These are phyloP conservation scores for Coffea humblotiana DNA, from an alignment of 305 asterid species.

Conservation along the genomic window DNA sequence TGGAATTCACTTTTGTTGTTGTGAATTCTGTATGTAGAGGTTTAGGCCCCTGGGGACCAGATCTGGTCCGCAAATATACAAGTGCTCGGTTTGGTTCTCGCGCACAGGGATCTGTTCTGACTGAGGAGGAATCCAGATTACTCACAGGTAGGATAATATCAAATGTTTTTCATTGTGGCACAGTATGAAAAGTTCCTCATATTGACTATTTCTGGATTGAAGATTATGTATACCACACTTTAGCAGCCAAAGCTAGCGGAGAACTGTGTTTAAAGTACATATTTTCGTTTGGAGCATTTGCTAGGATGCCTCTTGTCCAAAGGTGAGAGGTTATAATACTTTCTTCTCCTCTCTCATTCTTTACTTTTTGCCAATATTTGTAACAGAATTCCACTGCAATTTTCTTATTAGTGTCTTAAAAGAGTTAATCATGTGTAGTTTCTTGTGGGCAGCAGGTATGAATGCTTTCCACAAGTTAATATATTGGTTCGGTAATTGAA, in stretches of 20 bases:
- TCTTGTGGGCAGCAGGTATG: neutral
- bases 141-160: constrained; percentile 52
- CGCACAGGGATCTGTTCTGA: constrained; percentile 48
- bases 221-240: constrained; percentile 79
- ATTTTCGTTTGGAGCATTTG: constrained; percentile 80
- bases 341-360: neutral
- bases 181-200: constrained; percentile 22
- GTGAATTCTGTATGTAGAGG: constrained; percentile 47
- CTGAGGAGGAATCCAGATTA: constrained; percentile 61
- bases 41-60: constrained; percentile 85
- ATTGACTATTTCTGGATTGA: constrained; percentile 18
- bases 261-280: constrained; percentile 75
- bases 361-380: neutral
- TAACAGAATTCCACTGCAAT: neutral
- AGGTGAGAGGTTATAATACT: constrained; percentile 39
- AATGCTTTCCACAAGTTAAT: neutral
- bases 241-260: constrained; percentile 83
- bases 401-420: neutral
- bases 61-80: constrained; percentile 65
- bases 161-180: constrained; percentile 13
- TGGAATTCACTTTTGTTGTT: constrained; percentile 4
- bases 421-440: neutral
- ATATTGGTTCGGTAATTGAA: neutral
- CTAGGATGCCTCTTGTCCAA: constrained; percentile 65
- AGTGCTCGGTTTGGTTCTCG: constrained; percentile 64